Base-by-base conservation (phyloP, 306 rosid genomes). In the Quercus aquifolioides region DNA sequence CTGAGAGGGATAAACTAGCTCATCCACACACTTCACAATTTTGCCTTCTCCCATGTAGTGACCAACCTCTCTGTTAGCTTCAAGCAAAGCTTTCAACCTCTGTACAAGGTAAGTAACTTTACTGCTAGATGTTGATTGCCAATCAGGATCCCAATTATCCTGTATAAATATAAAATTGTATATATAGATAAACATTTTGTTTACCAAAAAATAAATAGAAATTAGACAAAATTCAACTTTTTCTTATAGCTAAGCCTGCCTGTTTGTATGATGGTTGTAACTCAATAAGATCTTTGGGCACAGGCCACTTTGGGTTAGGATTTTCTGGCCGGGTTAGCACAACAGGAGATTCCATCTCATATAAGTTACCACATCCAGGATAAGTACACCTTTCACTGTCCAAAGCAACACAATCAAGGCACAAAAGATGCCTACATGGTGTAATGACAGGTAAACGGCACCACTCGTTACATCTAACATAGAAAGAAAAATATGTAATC, bases 91-190 rank as follows among this genome's bases (percentile, higher is more conserved):
- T 80, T 89, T 91, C 87, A 95, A 82, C 79, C 86, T 90, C 85
- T 81, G 85, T 57, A 91, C 69, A 6, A 95, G 89, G 86, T 93
- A 95, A 52, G 93, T 58, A 51, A 93, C 98, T 85, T 95, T 95
- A 86, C 94, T 95, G 90, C 99, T 95, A 58, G 98, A 91, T 23
- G 99, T 95, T 71, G 98, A 92, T 75, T 95, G 96, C 99, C 99
- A 95, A 89, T 95, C 99, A 68, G 99, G 97, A 90, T 95, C 93
- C 99, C 99, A 95, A 80, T 88, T 74, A 87, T 95, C 98, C 99
- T 95, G 93, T 71, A 72, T 55, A 87, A 84, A 81, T 76, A 57
- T 58, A 71, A 71, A 62, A 28, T 49, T 49, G 55, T 69, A 82
- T 17, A 41, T 71, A 79, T 68, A 17, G 25, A 82, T 81, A 57